A percentile compares a stretch with the other conserved stretches of the same genome.
These are phyloP conservation scores for Coemansia sp. DNA, from an alignment of 192 early-diverging fungal species.

Conservation along the genomic window DNA sequence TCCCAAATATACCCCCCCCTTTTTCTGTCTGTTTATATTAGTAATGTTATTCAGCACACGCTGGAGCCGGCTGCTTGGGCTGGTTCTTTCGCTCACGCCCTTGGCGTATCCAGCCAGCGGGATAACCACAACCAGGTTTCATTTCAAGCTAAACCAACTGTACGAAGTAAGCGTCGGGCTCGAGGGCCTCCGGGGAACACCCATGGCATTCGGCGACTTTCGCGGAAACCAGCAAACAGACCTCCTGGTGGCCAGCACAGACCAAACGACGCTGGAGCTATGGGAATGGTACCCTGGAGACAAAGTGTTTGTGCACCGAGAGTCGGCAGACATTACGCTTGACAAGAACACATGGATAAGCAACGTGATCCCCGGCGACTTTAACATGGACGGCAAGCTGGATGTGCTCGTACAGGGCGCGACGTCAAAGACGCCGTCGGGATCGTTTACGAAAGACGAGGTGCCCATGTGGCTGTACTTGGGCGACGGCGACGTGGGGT, in stretches of 20 bases:
- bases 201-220: constrained; percentile 85
- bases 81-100: neutral
- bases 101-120: neutral
- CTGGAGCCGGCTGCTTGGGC: neutral
- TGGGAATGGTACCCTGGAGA: constrained; percentile 67
- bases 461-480: constrained; percentile 69
- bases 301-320: constrained; percentile 47
- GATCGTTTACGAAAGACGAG: constrained; percentile 21
- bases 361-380: constrained; percentile 84
- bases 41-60: neutral
- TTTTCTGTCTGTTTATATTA: neutral
- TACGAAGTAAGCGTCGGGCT: constrained; percentile 67
- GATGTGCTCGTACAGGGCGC: constrained; percentile 79
- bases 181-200: constrained; percentile 64
- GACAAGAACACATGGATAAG: constrained; percentile 56
- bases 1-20: neutral
- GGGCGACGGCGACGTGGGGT: constrained; percentile 66
- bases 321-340: constrained; percentile 55
- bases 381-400: constrained; percentile 82
- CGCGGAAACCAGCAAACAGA: constrained; percentile 84
- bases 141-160: constrained; percentile 58
- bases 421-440: constrained; percentile 21
- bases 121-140: constrained; percentile 38
- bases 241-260: constrained; percentile 65
- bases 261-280: constrained; percentile 67